Evolutionary conservation across 139 green algal genomes (phyloP).

Genomic region (Astrephomene gubernaculifera): DNA sequence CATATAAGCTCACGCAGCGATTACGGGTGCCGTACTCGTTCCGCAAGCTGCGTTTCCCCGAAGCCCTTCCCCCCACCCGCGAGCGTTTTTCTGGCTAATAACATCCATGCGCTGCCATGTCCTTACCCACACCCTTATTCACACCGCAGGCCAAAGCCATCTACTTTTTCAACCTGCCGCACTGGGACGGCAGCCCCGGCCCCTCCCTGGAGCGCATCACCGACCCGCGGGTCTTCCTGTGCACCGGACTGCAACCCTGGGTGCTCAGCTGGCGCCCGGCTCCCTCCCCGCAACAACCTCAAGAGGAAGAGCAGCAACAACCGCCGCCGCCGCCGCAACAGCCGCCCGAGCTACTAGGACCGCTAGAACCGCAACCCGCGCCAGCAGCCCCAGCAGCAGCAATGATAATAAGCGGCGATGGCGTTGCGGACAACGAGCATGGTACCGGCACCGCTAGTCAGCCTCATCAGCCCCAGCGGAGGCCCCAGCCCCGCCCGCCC

Average conservation of each 20-base stretch:
- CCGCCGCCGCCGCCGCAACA: not conserved
- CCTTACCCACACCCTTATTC: too few relatives aligned
- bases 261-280: not conserved
- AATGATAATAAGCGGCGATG: too few relatives aligned
- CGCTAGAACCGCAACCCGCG: not conserved
- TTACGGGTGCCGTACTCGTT: too few relatives aligned
- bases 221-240: not conserved
- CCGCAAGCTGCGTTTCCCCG: too few relatives aligned
- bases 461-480: too few relatives aligned
- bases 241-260: slow-evolving; percentile 7
- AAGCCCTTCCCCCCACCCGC: too few relatives aligned
- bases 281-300: not conserved
- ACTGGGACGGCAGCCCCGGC: slow-evolving; percentile 5
- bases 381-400: not conserved
- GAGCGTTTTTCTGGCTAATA: too few relatives aligned
- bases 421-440: too few relatives aligned
- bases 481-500: too few relatives aligned
- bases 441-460: too few relatives aligned
- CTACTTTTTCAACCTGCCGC: slow-evolving; percentile 27
- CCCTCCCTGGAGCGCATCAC: not conserved
- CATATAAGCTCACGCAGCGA: too few relatives aligned
- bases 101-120: too few relatives aligned
- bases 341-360: not conserved
- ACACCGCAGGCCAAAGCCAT: slow-evolving; percentile 17
- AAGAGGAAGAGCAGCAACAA: not conserved